Conservation (phyloP, 164 flowering plant genomes). For the Akebia trifoliata region DNA sequence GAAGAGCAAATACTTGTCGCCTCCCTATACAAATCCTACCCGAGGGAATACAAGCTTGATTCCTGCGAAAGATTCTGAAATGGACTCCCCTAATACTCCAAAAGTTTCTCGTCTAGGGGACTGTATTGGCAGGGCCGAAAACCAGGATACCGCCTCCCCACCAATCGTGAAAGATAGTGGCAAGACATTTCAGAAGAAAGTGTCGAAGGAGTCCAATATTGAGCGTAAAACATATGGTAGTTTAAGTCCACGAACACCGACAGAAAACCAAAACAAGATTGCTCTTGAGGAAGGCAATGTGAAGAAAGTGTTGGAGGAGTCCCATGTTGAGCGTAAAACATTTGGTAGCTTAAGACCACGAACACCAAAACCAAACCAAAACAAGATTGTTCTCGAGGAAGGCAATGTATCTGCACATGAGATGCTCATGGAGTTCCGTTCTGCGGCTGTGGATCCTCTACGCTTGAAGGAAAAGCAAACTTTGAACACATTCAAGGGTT, state of each 20-base stretch:
- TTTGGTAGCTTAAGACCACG: too few relatives aligned
- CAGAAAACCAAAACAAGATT: background rate
- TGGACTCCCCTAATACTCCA: constrained; percentile 18
- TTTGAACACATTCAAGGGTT: constrained; percentile 29
- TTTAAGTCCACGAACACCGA: constrained; percentile 11
- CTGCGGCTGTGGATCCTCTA: constrained; percentile 41
- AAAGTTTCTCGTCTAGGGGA: too few relatives aligned
- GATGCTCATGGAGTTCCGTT: constrained; percentile 43
- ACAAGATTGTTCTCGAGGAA: too few relatives aligned
- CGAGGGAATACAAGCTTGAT: constrained; percentile 18
- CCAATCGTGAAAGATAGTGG: too few relatives aligned
- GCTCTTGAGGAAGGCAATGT: too few relatives aligned
- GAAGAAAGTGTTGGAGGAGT: too few relatives aligned
- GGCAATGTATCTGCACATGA: constrained; percentile 34
- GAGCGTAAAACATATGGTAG: constrained; percentile 6
- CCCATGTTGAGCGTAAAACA: too few relatives aligned
- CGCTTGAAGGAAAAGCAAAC: constrained; percentile 29
- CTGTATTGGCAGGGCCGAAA: too few relatives aligned
- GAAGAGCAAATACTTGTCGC: constrained; percentile 85
- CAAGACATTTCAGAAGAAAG: constrained; percentile 28
- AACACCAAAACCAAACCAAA: too few relatives aligned
- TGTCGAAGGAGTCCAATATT: constrained; percentile 24
- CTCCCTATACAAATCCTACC: constrained; percentile 44
- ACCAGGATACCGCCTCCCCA: too few relatives aligned
- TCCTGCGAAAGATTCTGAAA: constrained; percentile 20